phyloP scores from a whole-genome alignment of 768 basidiomycete species.

The Boletus insuetus region DNA sequence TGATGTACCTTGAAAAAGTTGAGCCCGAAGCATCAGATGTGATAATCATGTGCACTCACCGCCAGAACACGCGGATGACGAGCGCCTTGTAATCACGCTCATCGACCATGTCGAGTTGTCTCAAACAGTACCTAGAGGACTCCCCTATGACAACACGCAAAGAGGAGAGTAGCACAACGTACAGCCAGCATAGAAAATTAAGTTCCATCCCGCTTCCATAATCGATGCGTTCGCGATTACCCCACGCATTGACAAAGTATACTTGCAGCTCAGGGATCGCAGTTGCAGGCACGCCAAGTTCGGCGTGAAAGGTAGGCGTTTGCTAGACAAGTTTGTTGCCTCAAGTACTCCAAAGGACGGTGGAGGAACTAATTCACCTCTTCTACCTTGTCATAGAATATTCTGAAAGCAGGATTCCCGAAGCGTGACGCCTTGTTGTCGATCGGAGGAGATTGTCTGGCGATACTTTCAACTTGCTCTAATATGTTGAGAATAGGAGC shows the following conservation, averaged over 20 bases:
- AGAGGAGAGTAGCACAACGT: slow-evolving; percentile 28
- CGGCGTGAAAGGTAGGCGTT: slow-evolving; percentile 55
- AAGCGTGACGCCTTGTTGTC: slow-evolving; percentile 91
- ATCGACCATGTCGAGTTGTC: slow-evolving; percentile 61
- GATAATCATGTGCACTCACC: slow-evolving; percentile 37
- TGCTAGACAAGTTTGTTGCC: slow-evolving; percentile 33
- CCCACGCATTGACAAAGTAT: slow-evolving; percentile 90
- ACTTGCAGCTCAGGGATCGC: slow-evolving; percentile 66
- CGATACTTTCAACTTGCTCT: slow-evolving; percentile 62
- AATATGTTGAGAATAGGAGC: slow-evolving; percentile 60
- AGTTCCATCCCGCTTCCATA: slow-evolving; percentile 99
- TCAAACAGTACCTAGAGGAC: slow-evolving; percentile 68
- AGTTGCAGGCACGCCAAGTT: slow-evolving; percentile 57
- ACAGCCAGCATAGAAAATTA: slow-evolving; percentile 98
- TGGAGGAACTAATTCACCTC: slow-evolving; percentile 44
- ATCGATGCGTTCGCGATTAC: slow-evolving; percentile 87
- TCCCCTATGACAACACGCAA: background rate
- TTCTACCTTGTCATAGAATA: slow-evolving; percentile 80
- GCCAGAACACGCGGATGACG: slow-evolving; percentile 88
- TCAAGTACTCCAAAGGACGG: slow-evolving; percentile 1
- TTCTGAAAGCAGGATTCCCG: slow-evolving; percentile 94
- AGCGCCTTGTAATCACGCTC: slow-evolving; percentile 69
- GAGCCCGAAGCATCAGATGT: background rate
- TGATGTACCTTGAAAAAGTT: slow-evolving; percentile 53
- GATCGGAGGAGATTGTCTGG: slow-evolving; percentile 73